A percentile compares a stretch with the other conserved stretches of the same genome.
Conservation (phyloP, 2,329 filamentous ascomycete genomes). For the Cladorrhinum sp. region DNA sequence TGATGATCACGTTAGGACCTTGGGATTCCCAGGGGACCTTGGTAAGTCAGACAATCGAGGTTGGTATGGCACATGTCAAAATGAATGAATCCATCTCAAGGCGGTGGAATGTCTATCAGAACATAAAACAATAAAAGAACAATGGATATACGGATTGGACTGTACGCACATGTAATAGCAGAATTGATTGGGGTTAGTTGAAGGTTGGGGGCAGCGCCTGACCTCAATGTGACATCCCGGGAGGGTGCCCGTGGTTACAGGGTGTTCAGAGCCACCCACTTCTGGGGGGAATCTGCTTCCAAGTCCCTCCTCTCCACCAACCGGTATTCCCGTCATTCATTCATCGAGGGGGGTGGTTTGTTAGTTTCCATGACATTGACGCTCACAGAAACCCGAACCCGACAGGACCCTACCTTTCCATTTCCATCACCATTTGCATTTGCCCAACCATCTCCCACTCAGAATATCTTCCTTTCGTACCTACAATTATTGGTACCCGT, state of each 20-base stretch:
- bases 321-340: too few relatives aligned
- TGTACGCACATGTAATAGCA: background rate
- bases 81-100: too few relatives aligned
- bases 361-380: too few relatives aligned
- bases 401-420: background rate
- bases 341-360: too few relatives aligned
- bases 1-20: too few relatives aligned
- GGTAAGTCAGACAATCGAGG: too few relatives aligned
- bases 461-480: background rate
- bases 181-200: background rate
- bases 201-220: conserved; percentile 14
- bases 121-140: too few relatives aligned
- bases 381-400: background rate
- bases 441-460: background rate
- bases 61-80: too few relatives aligned
- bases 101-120: too few relatives aligned
- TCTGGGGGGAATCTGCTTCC: background rate
- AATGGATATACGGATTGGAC: too few relatives aligned
- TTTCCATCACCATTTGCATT: background rate
- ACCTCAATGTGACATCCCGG: conserved; percentile 25
- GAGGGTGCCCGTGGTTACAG: background rate
- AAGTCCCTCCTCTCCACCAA: conserved; percentile 1
- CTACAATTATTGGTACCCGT: too few relatives aligned
- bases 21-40: too few relatives aligned
- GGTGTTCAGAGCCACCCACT: conserved; percentile 4